phyloP scores from a whole-genome alignment of 495 filamentous ascomycete genomes.

The Penicillium canariense region DNA sequence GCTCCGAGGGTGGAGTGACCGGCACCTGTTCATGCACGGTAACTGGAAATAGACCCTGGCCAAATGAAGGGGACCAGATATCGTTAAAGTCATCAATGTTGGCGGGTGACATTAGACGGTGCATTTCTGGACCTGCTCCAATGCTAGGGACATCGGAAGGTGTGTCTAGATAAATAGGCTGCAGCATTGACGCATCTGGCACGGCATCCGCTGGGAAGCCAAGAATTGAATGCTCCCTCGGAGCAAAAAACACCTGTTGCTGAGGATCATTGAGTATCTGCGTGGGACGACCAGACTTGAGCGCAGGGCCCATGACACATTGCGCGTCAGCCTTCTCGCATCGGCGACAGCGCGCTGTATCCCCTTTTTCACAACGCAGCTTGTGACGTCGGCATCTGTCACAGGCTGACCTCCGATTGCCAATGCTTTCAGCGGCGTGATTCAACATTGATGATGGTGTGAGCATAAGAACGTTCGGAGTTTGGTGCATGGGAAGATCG shows the following conservation, averaged over 20 bases:
- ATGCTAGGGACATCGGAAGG: neutral
- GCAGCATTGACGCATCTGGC: neutral
- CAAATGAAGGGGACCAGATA: neutral
- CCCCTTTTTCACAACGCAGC: slow-evolving; percentile 2
- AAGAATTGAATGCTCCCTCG: neutral
- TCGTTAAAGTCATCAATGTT: neutral
- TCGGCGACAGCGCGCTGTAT: neutral
- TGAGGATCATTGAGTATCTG: neutral
- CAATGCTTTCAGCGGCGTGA: neutral
- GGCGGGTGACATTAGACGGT: neutral
- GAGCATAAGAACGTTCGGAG: neutral
- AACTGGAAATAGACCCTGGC: neutral
- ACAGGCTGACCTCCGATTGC: slow-evolving; percentile 3
- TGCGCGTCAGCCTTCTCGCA: slow-evolving; percentile 3
- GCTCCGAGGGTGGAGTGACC: neutral
- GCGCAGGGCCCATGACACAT: slow-evolving; percentile 2
- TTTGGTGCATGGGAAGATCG: neutral
- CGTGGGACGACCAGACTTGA: neutral
- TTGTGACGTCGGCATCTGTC: slow-evolving; percentile 7
- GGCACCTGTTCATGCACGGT: neutral
- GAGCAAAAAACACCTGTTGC: neutral
- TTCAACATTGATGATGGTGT: neutral
- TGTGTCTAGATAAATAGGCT: neutral
- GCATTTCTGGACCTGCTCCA: neutral
- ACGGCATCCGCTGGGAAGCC: neutral